phyloP scores from a whole-genome alignment of 1,284 basidiomycete genomes.

The Cryptococcus depauperatus region DNA sequence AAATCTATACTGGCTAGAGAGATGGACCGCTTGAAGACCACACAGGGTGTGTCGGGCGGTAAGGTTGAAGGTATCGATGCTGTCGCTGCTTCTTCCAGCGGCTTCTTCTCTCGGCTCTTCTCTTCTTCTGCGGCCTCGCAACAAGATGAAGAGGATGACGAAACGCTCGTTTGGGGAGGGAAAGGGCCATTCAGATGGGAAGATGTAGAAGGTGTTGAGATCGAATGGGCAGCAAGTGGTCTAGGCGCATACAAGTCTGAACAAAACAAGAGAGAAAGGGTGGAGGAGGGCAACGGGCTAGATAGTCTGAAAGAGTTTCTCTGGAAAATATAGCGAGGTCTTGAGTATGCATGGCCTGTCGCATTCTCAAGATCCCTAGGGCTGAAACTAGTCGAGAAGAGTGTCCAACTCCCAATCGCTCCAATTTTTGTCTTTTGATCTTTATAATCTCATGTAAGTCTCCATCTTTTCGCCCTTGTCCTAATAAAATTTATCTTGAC shows the following conservation, averaged over 20 bases:
- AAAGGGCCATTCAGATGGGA: slow-evolving; percentile 38
- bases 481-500: no score
- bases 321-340: slow-evolving; percentile 13
- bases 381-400: no score
- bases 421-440: no score
- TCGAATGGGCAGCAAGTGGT: slow-evolving; percentile 29
- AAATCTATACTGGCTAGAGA: slow-evolving; percentile 38
- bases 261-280: slow-evolving; percentile 6
- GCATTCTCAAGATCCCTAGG: no score
- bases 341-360: background rate
- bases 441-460: no score
- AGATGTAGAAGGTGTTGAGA: slow-evolving; percentile 42
- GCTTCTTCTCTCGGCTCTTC: slow-evolving; percentile 25
- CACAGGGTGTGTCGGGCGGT: slow-evolving; percentile 31
- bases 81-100: slow-evolving; percentile 20
- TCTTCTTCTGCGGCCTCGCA: slow-evolving; percentile 8
- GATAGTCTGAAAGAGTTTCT: slow-evolving; percentile 32
- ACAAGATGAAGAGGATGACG: slow-evolving; percentile 29
- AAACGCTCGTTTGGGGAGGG: slow-evolving; percentile 38
- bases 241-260: slow-evolving; percentile 21
- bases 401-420: no score
- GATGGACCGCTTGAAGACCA: slow-evolving; percentile 40
- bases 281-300: slow-evolving; percentile 32
- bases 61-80: slow-evolving; percentile 40
- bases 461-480: no score